These are phyloP conservation scores for Dryas alaskensis DNA, from an alignment of 306 rosid species.

Conservation along the genomic window DNA sequence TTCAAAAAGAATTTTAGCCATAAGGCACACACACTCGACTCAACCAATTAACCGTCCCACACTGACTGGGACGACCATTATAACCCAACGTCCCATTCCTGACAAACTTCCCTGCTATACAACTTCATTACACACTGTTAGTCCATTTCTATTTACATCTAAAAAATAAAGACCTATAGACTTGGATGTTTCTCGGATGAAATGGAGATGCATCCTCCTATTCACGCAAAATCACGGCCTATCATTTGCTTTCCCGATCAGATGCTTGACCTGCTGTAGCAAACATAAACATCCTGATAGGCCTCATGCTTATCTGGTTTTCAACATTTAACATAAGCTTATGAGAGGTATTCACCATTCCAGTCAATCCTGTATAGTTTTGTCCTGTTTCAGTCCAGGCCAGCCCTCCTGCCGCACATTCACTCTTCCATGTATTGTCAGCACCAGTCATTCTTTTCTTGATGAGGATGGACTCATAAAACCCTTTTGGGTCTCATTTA, in stretches of 20 bases:
- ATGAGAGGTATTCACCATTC: conserved; percentile 19
- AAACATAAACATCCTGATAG: conserved; percentile 7
- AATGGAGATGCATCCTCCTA: conserved; percentile 33
- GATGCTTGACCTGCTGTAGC: conserved; percentile 27
- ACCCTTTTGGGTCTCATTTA: conserved; percentile 38
- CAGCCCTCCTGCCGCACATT: conserved; percentile 44
- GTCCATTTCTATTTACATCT: conserved; percentile 55
- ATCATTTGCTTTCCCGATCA: conserved; percentile 28
- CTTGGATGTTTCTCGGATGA: conserved; percentile 29
- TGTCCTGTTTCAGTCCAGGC: conserved; percentile 40
- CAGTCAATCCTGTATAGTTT: conserved; percentile 30
- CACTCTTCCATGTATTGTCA: conserved; percentile 30
- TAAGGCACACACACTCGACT: conserved; percentile 26
- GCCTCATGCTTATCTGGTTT: conserved; percentile 23
- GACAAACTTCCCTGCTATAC: conserved; percentile 53
- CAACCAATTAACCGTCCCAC: conserved; percentile 37
- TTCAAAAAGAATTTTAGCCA: conserved; percentile 42
- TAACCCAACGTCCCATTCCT: conserved; percentile 39
- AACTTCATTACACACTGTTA: conserved; percentile 53
- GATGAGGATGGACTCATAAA: conserved; percentile 29
- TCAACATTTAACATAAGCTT: conserved; percentile 18
- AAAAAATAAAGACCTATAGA: conserved; percentile 26
- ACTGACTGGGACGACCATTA: conserved; percentile 27
- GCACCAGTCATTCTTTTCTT: conserved; percentile 24
- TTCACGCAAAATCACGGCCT: conserved; percentile 36